Evolutionary conservation across 2,329 filamentous ascomycete genomes (phyloP).

Genomic region (Colletotrichum tanaceti): DNA sequence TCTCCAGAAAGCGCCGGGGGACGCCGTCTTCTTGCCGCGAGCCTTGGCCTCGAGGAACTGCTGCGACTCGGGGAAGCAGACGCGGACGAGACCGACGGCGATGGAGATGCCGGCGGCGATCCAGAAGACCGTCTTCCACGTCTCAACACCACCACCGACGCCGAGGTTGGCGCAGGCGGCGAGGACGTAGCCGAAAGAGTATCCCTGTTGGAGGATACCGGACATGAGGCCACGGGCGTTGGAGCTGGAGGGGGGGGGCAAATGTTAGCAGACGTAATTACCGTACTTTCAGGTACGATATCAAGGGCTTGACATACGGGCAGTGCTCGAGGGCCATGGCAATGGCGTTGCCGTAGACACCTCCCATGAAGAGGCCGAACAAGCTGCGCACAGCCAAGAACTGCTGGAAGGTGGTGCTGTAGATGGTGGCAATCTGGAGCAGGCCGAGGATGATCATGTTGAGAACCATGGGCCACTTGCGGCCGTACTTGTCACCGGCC

Average conservation of each 20-base stretch:
- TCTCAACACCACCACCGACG: constrained; percentile 71
- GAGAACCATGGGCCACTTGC: constrained; percentile 85
- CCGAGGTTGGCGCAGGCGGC: constrained; percentile 81
- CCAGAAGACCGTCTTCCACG: constrained; percentile 84
- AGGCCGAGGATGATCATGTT: constrained; percentile 80
- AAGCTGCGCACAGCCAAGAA: constrained; percentile 80
- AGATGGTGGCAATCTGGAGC: constrained; percentile 81
- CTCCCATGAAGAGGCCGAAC: constrained; percentile 85
- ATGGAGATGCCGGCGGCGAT: constrained; percentile 74
- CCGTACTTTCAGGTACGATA: fast-evolving
- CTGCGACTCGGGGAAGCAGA: constrained; percentile 78
- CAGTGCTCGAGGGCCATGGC: constrained; percentile 82
- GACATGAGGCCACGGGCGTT: constrained; percentile 83
- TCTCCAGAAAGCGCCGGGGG: constrained; percentile 70
- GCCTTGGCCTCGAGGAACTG: constrained; percentile 79
- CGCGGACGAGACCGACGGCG: constrained; percentile 73
- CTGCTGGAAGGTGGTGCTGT: constrained; percentile 75
- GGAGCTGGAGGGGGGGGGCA: constrained; percentile 49
- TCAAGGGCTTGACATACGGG: constrained; percentile 59
- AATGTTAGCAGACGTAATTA: constrained; percentile 15
- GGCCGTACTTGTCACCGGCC: constrained; percentile 81
- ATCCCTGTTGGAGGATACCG: constrained; percentile 85
- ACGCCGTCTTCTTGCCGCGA: constrained; percentile 58
- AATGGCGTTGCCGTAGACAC: constrained; percentile 82
- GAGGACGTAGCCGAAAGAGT: constrained; percentile 82